phyloP scores from a whole-genome alignment of 148 eudicot species.

The Nyssa sinensis region DNA sequence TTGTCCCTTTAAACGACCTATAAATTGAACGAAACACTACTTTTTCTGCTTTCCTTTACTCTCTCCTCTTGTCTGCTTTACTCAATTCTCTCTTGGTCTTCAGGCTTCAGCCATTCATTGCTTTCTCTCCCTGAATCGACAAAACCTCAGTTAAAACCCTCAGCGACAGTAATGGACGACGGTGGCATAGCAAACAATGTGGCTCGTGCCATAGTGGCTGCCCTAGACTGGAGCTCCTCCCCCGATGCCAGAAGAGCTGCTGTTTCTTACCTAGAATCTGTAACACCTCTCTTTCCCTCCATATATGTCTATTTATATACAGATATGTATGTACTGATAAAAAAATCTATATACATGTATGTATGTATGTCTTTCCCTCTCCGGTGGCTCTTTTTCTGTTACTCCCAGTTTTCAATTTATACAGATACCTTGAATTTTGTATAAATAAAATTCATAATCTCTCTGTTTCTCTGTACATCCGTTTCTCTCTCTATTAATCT shows the following conservation, averaged over 20 bases:
- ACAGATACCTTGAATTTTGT: neutral
- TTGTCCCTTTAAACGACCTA: too few relatives aligned
- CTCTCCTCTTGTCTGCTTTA: too few relatives aligned
- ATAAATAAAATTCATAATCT: neutral
- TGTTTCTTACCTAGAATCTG: slow-evolving; percentile 72
- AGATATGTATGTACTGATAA: neutral
- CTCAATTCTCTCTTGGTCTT: too few relatives aligned
- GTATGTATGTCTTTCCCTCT: neutral
- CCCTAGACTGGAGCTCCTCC: slow-evolving; percentile 78
- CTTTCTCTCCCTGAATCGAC: neutral
- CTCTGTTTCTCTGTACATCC: neutral
- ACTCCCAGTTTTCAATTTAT: too few relatives aligned
- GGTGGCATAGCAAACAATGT: slow-evolving; percentile 52
- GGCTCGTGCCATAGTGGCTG: slow-evolving; percentile 75
- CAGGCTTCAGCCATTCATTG: too few relatives aligned
- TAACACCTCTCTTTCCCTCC: slow-evolving; percentile 22
- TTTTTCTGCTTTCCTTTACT: too few relatives aligned
- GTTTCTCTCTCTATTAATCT: neutral
- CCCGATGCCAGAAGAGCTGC: slow-evolving; percentile 75
- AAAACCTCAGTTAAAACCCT: slow-evolving; percentile 12
- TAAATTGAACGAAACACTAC: too few relatives aligned
- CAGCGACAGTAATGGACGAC: slow-evolving; percentile 43
- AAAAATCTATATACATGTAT: neutral
- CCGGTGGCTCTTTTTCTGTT: neutral
- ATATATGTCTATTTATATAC: neutral